These are phyloP conservation scores for Cladorrhinum sp. DNA, from an alignment of 2,329 filamentous ascomycete species.

Conservation along the genomic window DNA sequence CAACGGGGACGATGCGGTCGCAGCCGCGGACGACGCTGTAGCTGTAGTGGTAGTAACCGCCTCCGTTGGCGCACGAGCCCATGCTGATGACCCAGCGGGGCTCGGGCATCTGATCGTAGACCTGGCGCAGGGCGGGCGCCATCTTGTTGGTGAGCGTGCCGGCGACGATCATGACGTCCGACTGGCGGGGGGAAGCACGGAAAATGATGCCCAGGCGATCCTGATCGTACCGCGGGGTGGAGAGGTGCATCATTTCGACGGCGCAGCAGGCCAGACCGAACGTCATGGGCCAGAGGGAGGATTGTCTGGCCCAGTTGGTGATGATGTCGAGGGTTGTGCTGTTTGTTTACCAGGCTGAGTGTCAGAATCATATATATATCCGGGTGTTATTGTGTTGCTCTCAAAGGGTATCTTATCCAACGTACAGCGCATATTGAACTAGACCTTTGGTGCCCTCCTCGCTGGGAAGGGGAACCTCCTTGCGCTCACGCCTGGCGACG, in stretches of 20 bases:
- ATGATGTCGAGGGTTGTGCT: constrained; percentile 71
- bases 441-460: constrained; percentile 77
- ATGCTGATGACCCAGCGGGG: constrained; percentile 67
- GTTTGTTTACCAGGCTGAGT: constrained; percentile 48
- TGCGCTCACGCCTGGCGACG: constrained; percentile 55
- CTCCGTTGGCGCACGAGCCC: constrained; percentile 69
- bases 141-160: constrained; percentile 95
- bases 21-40: constrained; percentile 66
- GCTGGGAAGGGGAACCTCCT: constrained; percentile 73
- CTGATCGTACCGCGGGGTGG: constrained; percentile 83
- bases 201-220: constrained; percentile 80
- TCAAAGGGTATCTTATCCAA: too few relatives aligned
- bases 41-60: constrained; percentile 74
- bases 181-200: constrained; percentile 62
- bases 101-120: constrained; percentile 95
- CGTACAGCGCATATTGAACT: constrained; percentile 84
- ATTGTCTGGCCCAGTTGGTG: constrained; percentile 79
- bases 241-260: constrained; percentile 90
- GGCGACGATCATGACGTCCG: constrained; percentile 87
- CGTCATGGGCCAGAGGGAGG: constrained; percentile 83
- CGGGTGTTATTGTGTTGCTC: too few relatives aligned
- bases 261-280: constrained; percentile 88
- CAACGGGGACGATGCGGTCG: constrained; percentile 64
- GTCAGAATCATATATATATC: too few relatives aligned
- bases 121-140: constrained; percentile 83